phyloP scores from a whole-genome alignment of 805 yeast genomes.

The Torulaspora indica region DNA sequence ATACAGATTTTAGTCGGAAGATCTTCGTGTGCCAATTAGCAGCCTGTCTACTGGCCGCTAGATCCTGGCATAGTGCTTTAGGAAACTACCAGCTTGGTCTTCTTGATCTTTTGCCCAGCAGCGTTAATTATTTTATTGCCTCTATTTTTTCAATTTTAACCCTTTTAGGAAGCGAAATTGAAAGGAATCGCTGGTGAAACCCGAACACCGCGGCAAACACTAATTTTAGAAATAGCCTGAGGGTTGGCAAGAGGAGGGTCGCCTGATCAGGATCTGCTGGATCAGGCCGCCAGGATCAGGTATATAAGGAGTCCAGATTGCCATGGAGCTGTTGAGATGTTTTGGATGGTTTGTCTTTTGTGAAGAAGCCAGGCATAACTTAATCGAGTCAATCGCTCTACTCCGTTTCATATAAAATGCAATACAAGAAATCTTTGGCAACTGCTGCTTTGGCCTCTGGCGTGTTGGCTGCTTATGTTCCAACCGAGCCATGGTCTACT shows the following conservation, averaged over 20 bases:
- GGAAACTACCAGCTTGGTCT: too few species aligned
- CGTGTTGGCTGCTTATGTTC: slow-evolving; percentile 58
- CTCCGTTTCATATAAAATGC: slow-evolving; percentile 33
- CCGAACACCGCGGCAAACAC: slow-evolving; percentile 1
- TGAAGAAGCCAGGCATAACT: background rate
- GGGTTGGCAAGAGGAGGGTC: background rate
- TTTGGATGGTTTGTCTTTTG: background rate
- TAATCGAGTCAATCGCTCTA: background rate
- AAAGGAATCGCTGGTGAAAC: too few species aligned
- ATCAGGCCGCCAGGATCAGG: background rate
- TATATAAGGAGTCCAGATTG: slow-evolving; percentile 3
- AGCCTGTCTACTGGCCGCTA: too few species aligned
- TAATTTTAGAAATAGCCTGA: slow-evolving; percentile 4
- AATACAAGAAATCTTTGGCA: slow-evolving; percentile 40
- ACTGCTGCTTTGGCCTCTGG: slow-evolving; percentile 44
- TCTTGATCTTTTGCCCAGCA: too few species aligned
- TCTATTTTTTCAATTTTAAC: slow-evolving; percentile 1
- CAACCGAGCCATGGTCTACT: slow-evolving; percentile 65
- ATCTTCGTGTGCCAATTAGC: too few species aligned
- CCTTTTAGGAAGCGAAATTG: slow-evolving; percentile 9
- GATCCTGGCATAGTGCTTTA: too few species aligned
- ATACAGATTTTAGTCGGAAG: too few species aligned
- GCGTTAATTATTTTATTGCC: background rate
- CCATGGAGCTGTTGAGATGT: background rate
- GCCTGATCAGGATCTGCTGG: background rate